Evolutionary conservation across 331 rosid genomes (phyloP).

Genomic region (Saraca asoca): DNA sequence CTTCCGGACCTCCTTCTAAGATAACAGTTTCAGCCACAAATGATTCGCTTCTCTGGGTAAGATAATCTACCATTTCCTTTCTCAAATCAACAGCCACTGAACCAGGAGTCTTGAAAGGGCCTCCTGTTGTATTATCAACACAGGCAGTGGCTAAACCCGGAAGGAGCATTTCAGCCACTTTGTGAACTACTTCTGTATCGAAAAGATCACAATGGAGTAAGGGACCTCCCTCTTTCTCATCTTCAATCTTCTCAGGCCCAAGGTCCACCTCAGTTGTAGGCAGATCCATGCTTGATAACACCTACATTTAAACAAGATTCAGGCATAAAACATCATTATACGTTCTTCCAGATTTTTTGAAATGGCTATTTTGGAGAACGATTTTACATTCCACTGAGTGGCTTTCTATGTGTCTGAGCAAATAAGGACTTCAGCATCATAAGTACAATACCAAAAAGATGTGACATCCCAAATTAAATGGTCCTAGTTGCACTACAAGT

Average conservation of each 20-base stretch:
- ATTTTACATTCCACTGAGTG: neutral
- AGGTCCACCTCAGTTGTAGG: slow-evolving; percentile 52
- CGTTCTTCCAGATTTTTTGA: neutral
- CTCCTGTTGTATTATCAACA: slow-evolving; percentile 81
- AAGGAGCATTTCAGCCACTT: slow-evolving; percentile 73
- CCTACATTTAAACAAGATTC: slow-evolving; percentile 38
- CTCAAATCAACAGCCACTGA: slow-evolving; percentile 70
- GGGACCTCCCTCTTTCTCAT: slow-evolving; percentile 52
- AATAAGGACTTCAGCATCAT: neutral
- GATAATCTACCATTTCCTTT: slow-evolving; percentile 75
- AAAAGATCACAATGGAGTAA: slow-evolving; percentile 59
- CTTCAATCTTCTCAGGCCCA: slow-evolving; percentile 62
- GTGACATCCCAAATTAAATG: neutral
- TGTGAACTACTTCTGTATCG: slow-evolving; percentile 65
- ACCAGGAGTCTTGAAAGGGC: slow-evolving; percentile 62
- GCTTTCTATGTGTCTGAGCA: neutral
- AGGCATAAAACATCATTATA: slow-evolving; percentile 20
- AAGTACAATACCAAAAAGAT: neutral
- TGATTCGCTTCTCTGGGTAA: slow-evolving; percentile 69
- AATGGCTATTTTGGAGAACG: neutral
- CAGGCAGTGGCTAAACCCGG: slow-evolving; percentile 80
- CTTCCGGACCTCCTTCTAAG: slow-evolving; percentile 57
- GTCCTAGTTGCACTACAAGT: too few species aligned
- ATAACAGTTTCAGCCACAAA: slow-evolving; percentile 73
- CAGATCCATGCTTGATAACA: slow-evolving; percentile 44